phyloP scores from a whole-genome alignment of 2,329 filamentous ascomycete genomes.

The Raffaelea arxii region DNA sequence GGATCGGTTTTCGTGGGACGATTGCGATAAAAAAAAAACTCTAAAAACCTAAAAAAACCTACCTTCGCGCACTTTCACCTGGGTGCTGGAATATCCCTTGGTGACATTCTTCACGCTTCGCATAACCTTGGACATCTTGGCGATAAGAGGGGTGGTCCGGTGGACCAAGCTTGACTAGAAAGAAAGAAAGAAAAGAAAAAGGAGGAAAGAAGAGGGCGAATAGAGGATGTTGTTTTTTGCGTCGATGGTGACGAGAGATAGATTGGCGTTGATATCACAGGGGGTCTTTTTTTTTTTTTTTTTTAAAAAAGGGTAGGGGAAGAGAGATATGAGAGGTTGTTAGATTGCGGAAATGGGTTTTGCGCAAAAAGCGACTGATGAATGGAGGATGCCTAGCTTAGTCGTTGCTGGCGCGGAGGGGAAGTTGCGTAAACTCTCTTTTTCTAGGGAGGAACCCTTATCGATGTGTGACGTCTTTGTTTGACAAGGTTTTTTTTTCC shows the following conservation, averaged over 20 bases:
- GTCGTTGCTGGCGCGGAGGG: too few species aligned
- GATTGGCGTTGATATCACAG: background rate
- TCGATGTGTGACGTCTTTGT: background rate
- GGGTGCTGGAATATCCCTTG: conserved; percentile 92
- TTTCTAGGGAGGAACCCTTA: too few species aligned
- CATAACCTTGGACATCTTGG: conserved; percentile 88
- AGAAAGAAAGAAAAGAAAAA: background rate
- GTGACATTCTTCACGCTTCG: conserved; percentile 98
- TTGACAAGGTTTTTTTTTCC: background rate
- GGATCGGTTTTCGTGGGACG: background rate
- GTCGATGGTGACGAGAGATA: background rate
- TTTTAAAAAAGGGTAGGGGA: too few species aligned
- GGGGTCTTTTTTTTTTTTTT: too few species aligned
- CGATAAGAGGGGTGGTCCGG: conserved; percentile 12
- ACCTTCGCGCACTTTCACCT: conserved; percentile 99
- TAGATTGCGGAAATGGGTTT: too few species aligned
- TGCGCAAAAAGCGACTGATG: too few species aligned
- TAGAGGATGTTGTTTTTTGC: background rate
- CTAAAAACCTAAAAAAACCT: conserved; percentile 22
- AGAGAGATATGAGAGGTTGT: too few species aligned
- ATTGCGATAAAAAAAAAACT: conserved; percentile 1
- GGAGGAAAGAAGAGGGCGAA: background rate
- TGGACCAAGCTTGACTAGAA: background rate
- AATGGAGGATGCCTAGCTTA: too few species aligned
- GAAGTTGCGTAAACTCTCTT: too few species aligned